These are phyloP conservation scores for Calocybe gangraenosa DNA, from an alignment of 768 basidiomycete genomes.

Conservation along the genomic window DNA sequence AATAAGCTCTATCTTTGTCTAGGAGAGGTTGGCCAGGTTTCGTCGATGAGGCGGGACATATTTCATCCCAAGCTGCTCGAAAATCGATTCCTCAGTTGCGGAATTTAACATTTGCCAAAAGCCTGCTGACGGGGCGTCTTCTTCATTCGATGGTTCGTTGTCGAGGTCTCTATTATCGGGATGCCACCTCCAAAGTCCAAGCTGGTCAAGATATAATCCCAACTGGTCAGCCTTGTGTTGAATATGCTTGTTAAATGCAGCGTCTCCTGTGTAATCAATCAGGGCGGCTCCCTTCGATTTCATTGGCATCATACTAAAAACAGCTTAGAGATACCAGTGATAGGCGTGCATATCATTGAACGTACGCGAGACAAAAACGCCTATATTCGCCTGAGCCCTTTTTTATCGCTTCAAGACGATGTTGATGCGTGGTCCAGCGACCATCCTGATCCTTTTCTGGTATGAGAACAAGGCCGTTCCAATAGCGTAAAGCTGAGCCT, in stretches of 20 bases:
- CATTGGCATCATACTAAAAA: slow-evolving; percentile 37
- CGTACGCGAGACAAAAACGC: slow-evolving; percentile 33
- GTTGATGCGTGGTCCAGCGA: slow-evolving; percentile 17
- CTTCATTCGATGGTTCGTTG: background rate
- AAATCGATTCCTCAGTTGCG: slow-evolving; percentile 40
- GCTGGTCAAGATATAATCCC: slow-evolving; percentile 53
- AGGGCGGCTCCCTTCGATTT: slow-evolving; percentile 50
- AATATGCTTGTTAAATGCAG: slow-evolving; percentile 38
- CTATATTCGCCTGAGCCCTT: slow-evolving; percentile 33
- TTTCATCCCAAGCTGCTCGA: slow-evolving; percentile 39
- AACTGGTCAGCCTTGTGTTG: slow-evolving; percentile 36
- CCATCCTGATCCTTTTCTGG: slow-evolving; percentile 28
- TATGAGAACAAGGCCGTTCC: slow-evolving; percentile 50
- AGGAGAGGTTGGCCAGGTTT: slow-evolving; percentile 9
- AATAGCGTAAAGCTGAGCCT: slow-evolving; percentile 28
- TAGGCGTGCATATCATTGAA: slow-evolving; percentile 5
- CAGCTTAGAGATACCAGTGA: too few species aligned
- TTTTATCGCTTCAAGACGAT: slow-evolving; percentile 24
- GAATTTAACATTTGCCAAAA: slow-evolving; percentile 45
- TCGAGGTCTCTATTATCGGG: slow-evolving; percentile 2
- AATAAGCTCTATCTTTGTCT: too few species aligned
- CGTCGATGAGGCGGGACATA: slow-evolving; percentile 35
- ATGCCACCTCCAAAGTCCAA: slow-evolving; percentile 61
- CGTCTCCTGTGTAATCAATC: slow-evolving; percentile 54
- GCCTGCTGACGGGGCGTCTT: slow-evolving; percentile 18